Conservation (phyloP, 1,284 basidiomycete genomes). For the Thelephora terrestris region DNA sequence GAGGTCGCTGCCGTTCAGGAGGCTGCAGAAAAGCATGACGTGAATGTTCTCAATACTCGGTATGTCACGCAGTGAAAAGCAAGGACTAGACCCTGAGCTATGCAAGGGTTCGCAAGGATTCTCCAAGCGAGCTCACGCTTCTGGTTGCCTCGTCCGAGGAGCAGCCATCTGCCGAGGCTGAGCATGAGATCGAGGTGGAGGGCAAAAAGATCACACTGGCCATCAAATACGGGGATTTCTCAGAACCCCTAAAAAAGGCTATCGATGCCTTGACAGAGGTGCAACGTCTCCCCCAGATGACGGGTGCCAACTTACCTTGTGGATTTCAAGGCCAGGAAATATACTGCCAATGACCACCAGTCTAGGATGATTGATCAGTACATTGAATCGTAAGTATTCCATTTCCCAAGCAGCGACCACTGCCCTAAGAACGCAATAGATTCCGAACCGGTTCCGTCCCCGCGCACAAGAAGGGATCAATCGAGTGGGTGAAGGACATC, state of each 20-base stretch:
- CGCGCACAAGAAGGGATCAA: slow-evolving; percentile 67
- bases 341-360: slow-evolving; percentile 66
- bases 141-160: slow-evolving; percentile 59
- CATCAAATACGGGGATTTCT: slow-evolving; percentile 65
- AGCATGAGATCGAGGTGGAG: slow-evolving; percentile 38
- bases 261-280: slow-evolving; percentile 54
- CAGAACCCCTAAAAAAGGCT: slow-evolving; percentile 42
- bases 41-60: slow-evolving; percentile 80
- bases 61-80: slow-evolving; percentile 19
- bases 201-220: slow-evolving; percentile 40
- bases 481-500: slow-evolving; percentile 76
- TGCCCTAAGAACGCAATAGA: slow-evolving; percentile 23
- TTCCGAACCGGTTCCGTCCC: slow-evolving; percentile 72
- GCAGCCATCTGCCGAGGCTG: slow-evolving; percentile 22
- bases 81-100: not conserved
- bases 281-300: slow-evolving; percentile 1
- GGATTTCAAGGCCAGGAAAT: slow-evolving; percentile 49
- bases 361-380: slow-evolving; percentile 67
- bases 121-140: slow-evolving; percentile 48
- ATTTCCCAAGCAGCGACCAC: not conserved
- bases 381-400: slow-evolving; percentile 54
- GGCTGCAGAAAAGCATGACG: slow-evolving; percentile 58
- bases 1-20: slow-evolving; percentile 68
- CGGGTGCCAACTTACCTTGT: not conserved
- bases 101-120: slow-evolving; percentile 57